Evolutionary conservation across 1,139 yeast genomes (phyloP), one percentile per base, ranked within the genome.

Genomic region (Pichia terricola): DNA sequence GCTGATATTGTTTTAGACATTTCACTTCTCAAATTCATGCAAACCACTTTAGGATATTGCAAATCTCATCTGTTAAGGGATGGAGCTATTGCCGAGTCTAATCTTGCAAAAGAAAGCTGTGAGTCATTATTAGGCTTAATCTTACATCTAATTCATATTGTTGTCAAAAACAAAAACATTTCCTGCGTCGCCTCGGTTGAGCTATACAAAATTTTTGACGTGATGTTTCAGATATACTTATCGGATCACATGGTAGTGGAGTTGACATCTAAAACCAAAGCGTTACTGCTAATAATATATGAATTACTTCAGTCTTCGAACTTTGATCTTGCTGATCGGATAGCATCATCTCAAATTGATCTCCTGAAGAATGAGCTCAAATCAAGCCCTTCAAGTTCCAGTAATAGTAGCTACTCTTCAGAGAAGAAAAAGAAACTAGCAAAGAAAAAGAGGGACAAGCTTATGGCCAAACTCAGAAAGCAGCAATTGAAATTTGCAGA

Each of bases 131-230:
- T 84, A 26, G 77, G 75, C 35, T 69, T 81, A 1, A 59, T 74
- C 0, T 65, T 87, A n/a, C 89, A 87, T 55, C 64, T 88, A 48
- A 67, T 84, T 35, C 94, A 86, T 55, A 68, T 81, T 38, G 72
- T 71, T 4, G 33, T 57, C 25, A 40, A 37, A 5, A 49, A 53
- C 28, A 52, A 52, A 22, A 50, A 55, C 35, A 35, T 47, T 4
- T 36, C 22, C 3, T 37, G 39, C 5, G 45, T 46, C 6, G 39
- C 41, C 10, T 38, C 39, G 3, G 26, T 31, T 28, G 45, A 34
- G 32, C 53, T 37, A 47, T 52, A 10, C 4, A 37, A 6, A 28
- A 40, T 4, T 57, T 81, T 2, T 77, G 28, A 28, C 3, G 32
- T 8, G 6, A 42, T 44, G 26, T 38, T 34, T 33, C 38, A 44